These are phyloP conservation scores for Chamaecyparis obtusa DNA, from an alignment of 75 land plant genomes.

Conservation along the genomic window DNA sequence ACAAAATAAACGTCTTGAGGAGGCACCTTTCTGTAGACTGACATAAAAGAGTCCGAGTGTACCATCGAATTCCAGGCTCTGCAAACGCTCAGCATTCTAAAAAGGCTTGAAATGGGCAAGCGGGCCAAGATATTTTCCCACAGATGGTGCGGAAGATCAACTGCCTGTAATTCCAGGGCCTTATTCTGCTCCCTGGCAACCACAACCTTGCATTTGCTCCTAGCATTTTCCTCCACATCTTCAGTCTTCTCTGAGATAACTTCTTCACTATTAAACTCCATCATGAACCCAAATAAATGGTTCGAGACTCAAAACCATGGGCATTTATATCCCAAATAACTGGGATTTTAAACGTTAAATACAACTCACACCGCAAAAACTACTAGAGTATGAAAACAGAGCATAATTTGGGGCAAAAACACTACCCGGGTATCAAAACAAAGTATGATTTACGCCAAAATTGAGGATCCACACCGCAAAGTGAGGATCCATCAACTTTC, in stretches of 20 bases:
- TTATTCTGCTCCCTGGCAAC: not conserved
- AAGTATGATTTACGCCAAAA: not conserved
- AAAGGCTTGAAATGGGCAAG: conserved; percentile 36
- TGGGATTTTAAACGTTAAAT: not conserved
- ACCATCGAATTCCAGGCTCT: conserved; percentile 31
- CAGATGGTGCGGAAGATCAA: conserved; percentile 32
- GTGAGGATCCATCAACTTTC: not conserved
- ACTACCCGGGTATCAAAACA: not conserved
- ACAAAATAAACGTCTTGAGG: conserved; percentile 34
- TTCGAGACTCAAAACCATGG: not conserved
- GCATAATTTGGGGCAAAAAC: not conserved
- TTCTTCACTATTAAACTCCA: not conserved
- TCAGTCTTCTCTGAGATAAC: not conserved
- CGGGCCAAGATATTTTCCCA: conserved; percentile 32
- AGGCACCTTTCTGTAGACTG: conserved; percentile 19
- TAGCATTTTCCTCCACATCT: not conserved
- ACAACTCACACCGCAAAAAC: not conserved
- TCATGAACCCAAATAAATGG: not conserved
- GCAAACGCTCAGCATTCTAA: conserved; percentile 32
- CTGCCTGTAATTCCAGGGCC: not conserved
- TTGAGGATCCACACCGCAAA: no score
- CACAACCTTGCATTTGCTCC: not conserved
- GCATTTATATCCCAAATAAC: not conserved
- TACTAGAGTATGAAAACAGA: not conserved
- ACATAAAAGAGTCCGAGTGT: conserved; percentile 16